Base-by-base conservation (phyloP, 352 stramenopile genomes). In the Globisporangium rhizosaccharum region DNA sequence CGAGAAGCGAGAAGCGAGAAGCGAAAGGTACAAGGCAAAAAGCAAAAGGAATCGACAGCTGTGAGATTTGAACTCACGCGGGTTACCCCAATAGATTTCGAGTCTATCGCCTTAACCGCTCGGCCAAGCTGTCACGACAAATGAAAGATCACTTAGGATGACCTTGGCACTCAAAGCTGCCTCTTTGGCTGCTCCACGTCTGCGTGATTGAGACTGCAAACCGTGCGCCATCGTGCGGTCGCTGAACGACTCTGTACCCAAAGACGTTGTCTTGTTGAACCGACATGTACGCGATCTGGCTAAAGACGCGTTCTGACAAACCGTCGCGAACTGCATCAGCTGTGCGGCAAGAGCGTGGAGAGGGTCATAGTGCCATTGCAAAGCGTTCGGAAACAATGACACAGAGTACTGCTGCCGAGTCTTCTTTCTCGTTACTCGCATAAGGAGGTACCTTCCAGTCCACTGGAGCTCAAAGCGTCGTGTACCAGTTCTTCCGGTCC, bases 61-160 rank as follows among this genome's bases (percentile, higher is more conserved):
- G 41, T 47, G 41, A 47, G 41, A 47, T 47, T 47, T 47, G 41
- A 47, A 47, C 41, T 47, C 41, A 47, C 41, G 41, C 41, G 41
- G 41, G 41, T 47, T 47, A 47, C 41, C 41, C 41, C 41, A 47
- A 47, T 47, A 47, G 41, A 47, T 45, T 33, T 33, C 28, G 0
- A 33, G 28, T 33, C 28, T 33, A 33, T 33, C 28, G 28, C 28
- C 28, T 39, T 39, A 39, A 39, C 33, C 33, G 1, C 33, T 39
- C 33, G 33, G 33, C 33, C 33, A 39, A 39, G 33, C 33, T 39
- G 33, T 39, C 33, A 39, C 23, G 6, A n/a, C n/a, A n/a, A n/a
- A n/a, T n/a, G n/a, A n/a, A n/a, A n/a, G n/a, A n/a, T n/a, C n/a
- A n/a, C n/a, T n/a, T n/a, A n/a, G n/a, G n/a, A n/a, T n/a, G n/a